Evolutionary conservation across 2,329 filamentous ascomycete genomes (phyloP).

Genomic region (Ploettnerulaceae sp.): DNA sequence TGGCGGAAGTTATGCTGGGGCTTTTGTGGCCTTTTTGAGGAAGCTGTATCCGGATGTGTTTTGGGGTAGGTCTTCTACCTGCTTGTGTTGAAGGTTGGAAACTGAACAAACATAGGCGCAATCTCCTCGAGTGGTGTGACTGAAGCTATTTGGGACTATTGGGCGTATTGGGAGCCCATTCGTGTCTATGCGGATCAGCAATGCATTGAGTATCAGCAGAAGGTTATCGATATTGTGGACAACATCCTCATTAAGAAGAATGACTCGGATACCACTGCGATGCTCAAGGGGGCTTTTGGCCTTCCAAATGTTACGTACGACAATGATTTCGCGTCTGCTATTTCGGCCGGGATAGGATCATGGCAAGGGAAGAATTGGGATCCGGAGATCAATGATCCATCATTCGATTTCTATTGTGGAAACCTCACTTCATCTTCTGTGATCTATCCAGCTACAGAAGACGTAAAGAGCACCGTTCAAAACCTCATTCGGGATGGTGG

Average conservation of each 20-base stretch:
- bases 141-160: constrained; percentile 72
- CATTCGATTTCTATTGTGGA: constrained; percentile 49
- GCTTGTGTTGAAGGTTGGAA: neutral
- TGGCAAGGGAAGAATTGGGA: constrained; percentile 60
- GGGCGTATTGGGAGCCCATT: constrained; percentile 57
- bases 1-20: constrained; percentile 79
- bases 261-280: constrained; percentile 35
- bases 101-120: constrained; percentile 37
- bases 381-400: constrained; percentile 44
- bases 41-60: constrained; percentile 73
- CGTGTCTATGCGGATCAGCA: constrained; percentile 51
- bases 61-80: constrained; percentile 47
- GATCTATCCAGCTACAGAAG: constrained; percentile 56
- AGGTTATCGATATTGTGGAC: constrained; percentile 53
- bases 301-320: constrained; percentile 39
- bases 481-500: constrained; percentile 45
- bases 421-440: constrained; percentile 46
- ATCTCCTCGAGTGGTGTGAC: constrained; percentile 80
- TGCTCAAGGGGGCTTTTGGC: constrained; percentile 51
- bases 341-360: constrained; percentile 40
- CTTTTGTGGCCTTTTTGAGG: constrained; percentile 71
- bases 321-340: constrained; percentile 47
- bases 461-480: constrained; percentile 60
- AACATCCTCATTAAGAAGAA: constrained; percentile 49
- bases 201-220: constrained; percentile 62